A percentile compares a stretch with the other conserved stretches of the same genome.
phyloP scores from a whole-genome alignment of 2,329 filamentous ascomycete genomes.

The Epichloe bromicola region DNA sequence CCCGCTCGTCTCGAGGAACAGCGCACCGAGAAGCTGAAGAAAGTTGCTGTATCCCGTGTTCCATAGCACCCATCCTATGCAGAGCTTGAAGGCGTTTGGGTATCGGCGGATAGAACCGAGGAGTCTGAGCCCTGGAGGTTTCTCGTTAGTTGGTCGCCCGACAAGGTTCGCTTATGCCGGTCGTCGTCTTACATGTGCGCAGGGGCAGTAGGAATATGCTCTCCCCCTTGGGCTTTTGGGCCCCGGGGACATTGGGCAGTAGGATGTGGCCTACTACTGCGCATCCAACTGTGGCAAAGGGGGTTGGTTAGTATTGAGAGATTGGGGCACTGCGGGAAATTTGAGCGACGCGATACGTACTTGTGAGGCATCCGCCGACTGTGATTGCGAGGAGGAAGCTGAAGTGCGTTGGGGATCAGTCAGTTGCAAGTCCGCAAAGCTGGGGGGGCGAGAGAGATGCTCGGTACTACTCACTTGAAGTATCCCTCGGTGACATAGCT shows the following conservation, averaged over 20 bases:
- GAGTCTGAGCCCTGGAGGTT: slow-evolving; percentile 7
- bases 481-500: slow-evolving; percentile 9
- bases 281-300: slow-evolving; percentile 4
- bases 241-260: slow-evolving; percentile 8
- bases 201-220: slow-evolving; percentile 8
- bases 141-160: not conserved
- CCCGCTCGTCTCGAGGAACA: slow-evolving; percentile 9
- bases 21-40: slow-evolving; percentile 7
- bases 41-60: slow-evolving; percentile 11
- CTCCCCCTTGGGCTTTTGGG: slow-evolving; percentile 6
- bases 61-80: slow-evolving; percentile 11
- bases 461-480: slow-evolving; percentile 6
- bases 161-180: not conserved
- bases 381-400: slow-evolving; percentile 10
- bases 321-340: not conserved
- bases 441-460: not conserved
- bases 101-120: slow-evolving; percentile 9
- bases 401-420: not conserved
- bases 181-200: slow-evolving; percentile 7
- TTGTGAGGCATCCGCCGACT: slow-evolving; percentile 9
- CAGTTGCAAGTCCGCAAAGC: not conserved
- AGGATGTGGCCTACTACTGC: slow-evolving; percentile 8
- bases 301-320: not conserved
- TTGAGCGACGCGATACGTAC: slow-evolving; percentile 1
- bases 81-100: slow-evolving; percentile 12